These are phyloP conservation scores for Leersia perrieri DNA, from an alignment of 176 grass and related monocot species.

Conservation along the genomic window DNA sequence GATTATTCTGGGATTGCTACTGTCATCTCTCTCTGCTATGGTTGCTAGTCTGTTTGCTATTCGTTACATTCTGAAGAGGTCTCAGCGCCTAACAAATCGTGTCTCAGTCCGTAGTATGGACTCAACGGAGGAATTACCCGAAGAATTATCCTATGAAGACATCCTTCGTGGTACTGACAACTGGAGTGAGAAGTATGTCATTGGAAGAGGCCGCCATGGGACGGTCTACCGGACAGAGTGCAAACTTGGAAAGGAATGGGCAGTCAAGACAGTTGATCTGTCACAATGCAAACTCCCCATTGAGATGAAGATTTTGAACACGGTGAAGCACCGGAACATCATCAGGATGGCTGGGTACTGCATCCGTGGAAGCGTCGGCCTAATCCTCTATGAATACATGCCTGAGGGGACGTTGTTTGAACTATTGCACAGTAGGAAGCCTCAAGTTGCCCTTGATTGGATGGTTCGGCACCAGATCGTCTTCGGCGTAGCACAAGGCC, in stretches of 20 bases:
- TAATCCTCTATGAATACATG: conserved; percentile 53
- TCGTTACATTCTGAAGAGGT: background rate
- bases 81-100: background rate
- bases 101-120: conserved; percentile 2
- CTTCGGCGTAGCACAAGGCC: conserved; percentile 39
- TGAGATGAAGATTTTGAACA: conserved; percentile 45
- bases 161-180: conserved; percentile 49
- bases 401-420: conserved; percentile 41
- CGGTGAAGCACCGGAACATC: conserved; percentile 47
- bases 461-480: conserved; percentile 29
- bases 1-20: conserved; percentile 3
- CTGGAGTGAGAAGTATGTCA: conserved; percentile 55
- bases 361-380: conserved; percentile 39
- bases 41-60: conserved; percentile 16
- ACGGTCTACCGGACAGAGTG: conserved; percentile 46
- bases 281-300: conserved; percentile 33
- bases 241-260: conserved; percentile 38
- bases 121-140: conserved; percentile 34
- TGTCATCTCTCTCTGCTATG: background rate
- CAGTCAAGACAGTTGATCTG: conserved; percentile 49
- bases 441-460: conserved; percentile 33
- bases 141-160: conserved; percentile 44
- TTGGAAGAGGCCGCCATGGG: conserved; percentile 50
- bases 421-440: conserved; percentile 30
- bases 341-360: conserved; percentile 52